Conservation (phyloP, 2,329 filamentous ascomycete genomes). For the Fusarium palustre region DNA sequence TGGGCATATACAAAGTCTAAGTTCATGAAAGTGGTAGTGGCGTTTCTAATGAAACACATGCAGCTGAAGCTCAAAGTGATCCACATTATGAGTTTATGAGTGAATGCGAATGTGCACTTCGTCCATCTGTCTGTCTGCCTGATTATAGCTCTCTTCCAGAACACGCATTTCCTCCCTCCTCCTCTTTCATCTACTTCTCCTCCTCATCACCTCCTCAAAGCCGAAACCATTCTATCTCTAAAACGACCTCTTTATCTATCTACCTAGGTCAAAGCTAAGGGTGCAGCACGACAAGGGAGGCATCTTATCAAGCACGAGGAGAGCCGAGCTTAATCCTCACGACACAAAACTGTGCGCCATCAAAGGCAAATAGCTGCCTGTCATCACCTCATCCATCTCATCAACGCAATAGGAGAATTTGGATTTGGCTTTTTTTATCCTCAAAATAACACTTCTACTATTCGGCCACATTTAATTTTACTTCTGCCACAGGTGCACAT, state of each 20-base stretch:
- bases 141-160: conserved; percentile 8
- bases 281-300: neutral
- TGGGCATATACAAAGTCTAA: neutral
- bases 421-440: conserved; percentile 27
- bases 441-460: conserved; percentile 4
- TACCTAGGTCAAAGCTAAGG: neutral
- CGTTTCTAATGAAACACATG: conserved; percentile 16
- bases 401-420: conserved; percentile 15
- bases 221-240: neutral
- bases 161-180: neutral
- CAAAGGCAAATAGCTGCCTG: neutral
- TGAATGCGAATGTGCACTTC: conserved; percentile 13
- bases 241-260: neutral
- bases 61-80: conserved; percentile 27
- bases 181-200: neutral
- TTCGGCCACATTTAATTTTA: conserved; percentile 8
- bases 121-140: conserved; percentile 5
- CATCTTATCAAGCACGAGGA: conserved; percentile 19
- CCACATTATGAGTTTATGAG: conserved; percentile 16
- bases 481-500: conserved; percentile 14
- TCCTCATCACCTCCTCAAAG: neutral
- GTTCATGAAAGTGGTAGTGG: conserved; percentile 3
- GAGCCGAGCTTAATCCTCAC: conserved; percentile 25
- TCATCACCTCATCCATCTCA: conserved; percentile 14
- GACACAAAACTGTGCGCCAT: conserved; percentile 30